phyloP scores from a whole-genome alignment of 139 green algal species.

The Bryopsis sp. region DNA sequence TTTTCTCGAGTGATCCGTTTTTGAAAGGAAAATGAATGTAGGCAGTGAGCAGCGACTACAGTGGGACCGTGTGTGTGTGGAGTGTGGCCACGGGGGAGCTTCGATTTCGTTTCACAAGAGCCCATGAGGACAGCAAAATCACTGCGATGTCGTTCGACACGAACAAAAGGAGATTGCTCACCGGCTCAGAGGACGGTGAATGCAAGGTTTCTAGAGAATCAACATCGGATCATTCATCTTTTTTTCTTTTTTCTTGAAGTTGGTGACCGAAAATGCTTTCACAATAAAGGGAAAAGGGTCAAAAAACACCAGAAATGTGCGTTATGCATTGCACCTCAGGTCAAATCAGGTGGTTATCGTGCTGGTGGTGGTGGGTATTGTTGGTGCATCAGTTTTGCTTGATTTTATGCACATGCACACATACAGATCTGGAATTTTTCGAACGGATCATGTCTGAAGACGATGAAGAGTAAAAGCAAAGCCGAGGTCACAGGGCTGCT shows the following conservation, averaged over 20 bases:
- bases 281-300: too few relatives aligned
- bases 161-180: constrained; percentile 43
- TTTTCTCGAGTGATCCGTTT: too few relatives aligned
- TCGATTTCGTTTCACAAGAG: constrained; percentile 41
- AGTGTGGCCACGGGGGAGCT: constrained; percentile 36
- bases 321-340: too few relatives aligned
- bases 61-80: constrained; percentile 49
- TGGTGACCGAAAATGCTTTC: too few relatives aligned
- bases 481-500: neutral
- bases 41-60: constrained; percentile 37
- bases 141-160: constrained; percentile 51
- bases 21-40: too few relatives aligned
- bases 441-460: constrained; percentile 40
- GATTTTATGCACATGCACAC: neutral
- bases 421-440: constrained; percentile 65
- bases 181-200: constrained; percentile 5
- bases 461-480: neutral
- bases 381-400: too few relatives aligned
- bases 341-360: too few relatives aligned
- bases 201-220: too few relatives aligned
- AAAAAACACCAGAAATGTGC: too few relatives aligned
- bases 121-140: constrained; percentile 35
- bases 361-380: too few relatives aligned
- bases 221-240: neutral
- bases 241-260: too few relatives aligned